Percentiles rank a stretch among this genome's conserved stretches.
Conservation (phyloP, 352 stramenopile genomes). For the Globisporangium cystogenes region DNA sequence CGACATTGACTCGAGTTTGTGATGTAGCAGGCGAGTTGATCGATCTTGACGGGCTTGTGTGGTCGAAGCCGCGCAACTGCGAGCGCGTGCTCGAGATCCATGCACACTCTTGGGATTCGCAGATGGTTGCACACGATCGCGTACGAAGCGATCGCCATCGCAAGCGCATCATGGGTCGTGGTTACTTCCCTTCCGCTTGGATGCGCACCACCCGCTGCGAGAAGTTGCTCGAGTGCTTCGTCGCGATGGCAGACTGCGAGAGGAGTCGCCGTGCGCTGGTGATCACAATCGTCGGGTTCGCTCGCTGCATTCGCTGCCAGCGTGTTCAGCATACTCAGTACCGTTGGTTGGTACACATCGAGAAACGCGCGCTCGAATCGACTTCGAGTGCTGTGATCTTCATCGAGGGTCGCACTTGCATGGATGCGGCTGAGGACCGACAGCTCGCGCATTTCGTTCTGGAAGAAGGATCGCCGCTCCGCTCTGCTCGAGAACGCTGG, state of each 20-base stretch:
- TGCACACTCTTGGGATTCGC: constrained; percentile 10
- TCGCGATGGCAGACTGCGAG: neutral
- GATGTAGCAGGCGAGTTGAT: constrained; percentile 1
- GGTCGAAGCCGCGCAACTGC: neutral
- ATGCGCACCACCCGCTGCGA: neutral
- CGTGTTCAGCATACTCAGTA: neutral
- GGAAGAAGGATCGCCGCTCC: constrained; percentile 13
- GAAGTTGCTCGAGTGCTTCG: neutral
- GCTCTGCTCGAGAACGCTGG: constrained; percentile 15
- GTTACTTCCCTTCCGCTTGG: neutral
- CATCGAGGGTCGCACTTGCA: neutral
- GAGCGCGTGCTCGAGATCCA: constrained; percentile 19
- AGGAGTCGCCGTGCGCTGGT: neutral
- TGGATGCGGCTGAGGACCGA: neutral
- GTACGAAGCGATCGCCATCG: constrained; percentile 19
- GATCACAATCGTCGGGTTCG: neutral
- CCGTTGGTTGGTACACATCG: neutral
- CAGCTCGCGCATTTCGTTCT: constrained; percentile 4
- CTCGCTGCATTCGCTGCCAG: neutral
- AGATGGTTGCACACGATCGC: constrained; percentile 17
- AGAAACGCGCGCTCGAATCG: neutral
- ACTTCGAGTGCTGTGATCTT: neutral
- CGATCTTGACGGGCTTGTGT: neutral
- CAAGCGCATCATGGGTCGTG: constrained; percentile 6
- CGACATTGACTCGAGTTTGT: neutral